A percentile compares a stretch with the other conserved stretches of the same genome.
Evolutionary conservation across 2,329 filamentous ascomycete genomes (phyloP).

Genomic region (Diaporthe sp.): DNA sequence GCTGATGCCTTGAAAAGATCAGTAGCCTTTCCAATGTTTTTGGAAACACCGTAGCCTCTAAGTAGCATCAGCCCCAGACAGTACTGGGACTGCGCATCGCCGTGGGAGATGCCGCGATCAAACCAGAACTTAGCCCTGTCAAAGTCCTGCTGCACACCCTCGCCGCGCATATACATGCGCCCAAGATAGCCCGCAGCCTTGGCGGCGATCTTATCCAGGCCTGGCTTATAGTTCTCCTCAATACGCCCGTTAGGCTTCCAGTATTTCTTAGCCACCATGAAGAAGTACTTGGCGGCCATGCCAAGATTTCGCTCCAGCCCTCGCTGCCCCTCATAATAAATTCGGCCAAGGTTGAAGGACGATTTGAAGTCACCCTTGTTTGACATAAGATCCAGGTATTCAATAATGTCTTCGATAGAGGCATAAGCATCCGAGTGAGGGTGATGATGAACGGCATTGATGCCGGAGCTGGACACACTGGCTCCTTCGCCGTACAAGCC

Average conservation of each 20-base stretch:
- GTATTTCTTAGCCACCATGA: slow-evolving; percentile 82
- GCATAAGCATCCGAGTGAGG: slow-evolving; percentile 85
- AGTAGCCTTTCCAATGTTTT: slow-evolving; percentile 79
- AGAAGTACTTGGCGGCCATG: slow-evolving; percentile 84
- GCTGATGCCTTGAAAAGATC: slow-evolving; percentile 84
- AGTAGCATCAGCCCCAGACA: slow-evolving; percentile 87
- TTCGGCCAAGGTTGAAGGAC: slow-evolving; percentile 85
- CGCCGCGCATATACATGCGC: slow-evolving; percentile 89
- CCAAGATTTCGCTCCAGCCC: slow-evolving; percentile 80
- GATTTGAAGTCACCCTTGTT: slow-evolving; percentile 91
- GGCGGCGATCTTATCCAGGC: slow-evolving; percentile 82
- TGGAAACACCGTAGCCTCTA: slow-evolving; percentile 77
- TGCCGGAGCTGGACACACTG: slow-evolving; percentile 88
- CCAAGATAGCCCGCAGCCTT: slow-evolving; percentile 91
- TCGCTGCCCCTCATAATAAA: slow-evolving; percentile 89
- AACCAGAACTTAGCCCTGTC: slow-evolving; percentile 86
- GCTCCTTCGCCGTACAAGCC: slow-evolving; percentile 97
- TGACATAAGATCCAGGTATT: slow-evolving; percentile 92
- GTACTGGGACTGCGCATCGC: slow-evolving; percentile 88
- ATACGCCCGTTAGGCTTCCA: slow-evolving; percentile 85
- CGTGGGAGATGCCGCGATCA: slow-evolving; percentile 79
- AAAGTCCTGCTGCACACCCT: slow-evolving; percentile 85
- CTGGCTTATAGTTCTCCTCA: slow-evolving; percentile 76
- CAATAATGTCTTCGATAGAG: slow-evolving; percentile 91
- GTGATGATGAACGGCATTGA: slow-evolving; percentile 81